phyloP scores from a whole-genome alignment of 1,284 basidiomycete species.

The Irpex lacteus region DNA sequence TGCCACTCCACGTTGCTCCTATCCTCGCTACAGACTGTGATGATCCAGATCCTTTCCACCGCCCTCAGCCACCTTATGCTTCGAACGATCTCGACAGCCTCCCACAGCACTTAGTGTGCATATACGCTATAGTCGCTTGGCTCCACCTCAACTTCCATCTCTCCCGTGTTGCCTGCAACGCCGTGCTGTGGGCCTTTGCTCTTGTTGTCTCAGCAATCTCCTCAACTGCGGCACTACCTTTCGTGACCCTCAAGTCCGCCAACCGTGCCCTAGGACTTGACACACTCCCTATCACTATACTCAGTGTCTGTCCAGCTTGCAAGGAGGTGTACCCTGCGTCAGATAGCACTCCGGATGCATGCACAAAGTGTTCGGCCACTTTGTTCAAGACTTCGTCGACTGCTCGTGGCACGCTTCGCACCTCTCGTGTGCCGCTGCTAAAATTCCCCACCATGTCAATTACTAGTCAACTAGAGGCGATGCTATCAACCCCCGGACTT shows the following conservation, averaged over 20 bases:
- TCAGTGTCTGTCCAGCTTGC: constrained; percentile 13
- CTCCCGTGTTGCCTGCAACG: constrained; percentile 1
- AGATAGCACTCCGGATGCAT: background rate
- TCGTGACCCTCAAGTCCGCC: constrained; percentile 4
- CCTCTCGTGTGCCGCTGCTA: constrained; percentile 6
- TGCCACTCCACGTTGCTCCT: background rate
- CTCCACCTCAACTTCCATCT: background rate
- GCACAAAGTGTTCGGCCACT: constrained; percentile 3
- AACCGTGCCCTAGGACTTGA: constrained; percentile 7
- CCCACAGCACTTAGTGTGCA: background rate
- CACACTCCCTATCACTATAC: constrained; percentile 6
- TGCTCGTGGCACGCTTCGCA: background rate
- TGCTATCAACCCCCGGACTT: constrained; percentile 19
- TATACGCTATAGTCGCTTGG: background rate
- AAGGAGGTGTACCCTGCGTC: constrained; percentile 11
- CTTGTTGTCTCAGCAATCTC: background rate
- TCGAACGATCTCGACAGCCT: background rate
- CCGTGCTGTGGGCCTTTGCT: background rate
- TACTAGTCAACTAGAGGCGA: constrained; percentile 13
- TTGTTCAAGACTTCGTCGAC: constrained; percentile 12
- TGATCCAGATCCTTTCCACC: constrained; percentile 1
- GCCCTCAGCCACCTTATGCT: background rate
- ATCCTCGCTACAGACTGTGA: background rate
- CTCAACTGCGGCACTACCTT: background rate
- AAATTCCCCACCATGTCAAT: constrained; percentile 15